Conservation (phyloP, 148 eudicot species). For the Agrostemma githago region DNA sequence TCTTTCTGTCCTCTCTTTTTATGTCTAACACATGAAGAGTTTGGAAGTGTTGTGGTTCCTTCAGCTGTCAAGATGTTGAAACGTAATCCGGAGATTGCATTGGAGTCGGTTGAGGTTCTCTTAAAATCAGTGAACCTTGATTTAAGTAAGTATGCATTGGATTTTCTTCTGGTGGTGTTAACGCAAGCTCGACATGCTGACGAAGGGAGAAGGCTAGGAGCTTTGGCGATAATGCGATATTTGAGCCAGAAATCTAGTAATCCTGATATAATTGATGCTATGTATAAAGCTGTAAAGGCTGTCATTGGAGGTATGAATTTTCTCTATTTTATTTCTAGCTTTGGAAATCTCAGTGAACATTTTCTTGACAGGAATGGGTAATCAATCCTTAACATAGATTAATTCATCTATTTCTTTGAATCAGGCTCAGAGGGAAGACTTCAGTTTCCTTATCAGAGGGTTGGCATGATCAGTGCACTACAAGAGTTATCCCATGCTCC, state of each 20-base stretch:
- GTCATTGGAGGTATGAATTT: slow-evolving; percentile 69
- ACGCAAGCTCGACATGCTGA: slow-evolving; percentile 92
- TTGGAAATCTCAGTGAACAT: background rate
- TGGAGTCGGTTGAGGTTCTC: slow-evolving; percentile 73
- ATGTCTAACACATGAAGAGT: slow-evolving; percentile 76
- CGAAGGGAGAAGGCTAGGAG: slow-evolving; percentile 73
- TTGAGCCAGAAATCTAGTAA: slow-evolving; percentile 86
- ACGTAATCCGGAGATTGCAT: slow-evolving; percentile 90
- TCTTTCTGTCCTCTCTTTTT: slow-evolving; percentile 69
- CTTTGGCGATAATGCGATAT: slow-evolving; percentile 62
- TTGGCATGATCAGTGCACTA: slow-evolving; percentile 83
- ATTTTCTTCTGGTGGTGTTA: slow-evolving; percentile 65
- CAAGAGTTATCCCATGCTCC: slow-evolving; percentile 74
- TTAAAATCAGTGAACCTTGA: slow-evolving; percentile 69
- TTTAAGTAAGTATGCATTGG: slow-evolving; percentile 78
- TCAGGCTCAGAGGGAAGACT: slow-evolving; percentile 98
- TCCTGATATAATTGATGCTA: slow-evolving; percentile 78
- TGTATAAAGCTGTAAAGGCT: slow-evolving; percentile 63
- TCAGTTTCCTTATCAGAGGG: slow-evolving; percentile 94
- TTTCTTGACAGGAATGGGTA: slow-evolving; percentile 10
- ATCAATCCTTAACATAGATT: slow-evolving; percentile 1
- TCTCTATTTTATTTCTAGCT: background rate
- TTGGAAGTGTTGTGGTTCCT: slow-evolving; percentile 62
- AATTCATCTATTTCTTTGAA: slow-evolving; percentile 3
- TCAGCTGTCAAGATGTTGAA: slow-evolving; percentile 90